Base-by-base conservation (phyloP, 2,329 filamentous ascomycete species). In the Pseudogymnoascus verrucosus region DNA sequence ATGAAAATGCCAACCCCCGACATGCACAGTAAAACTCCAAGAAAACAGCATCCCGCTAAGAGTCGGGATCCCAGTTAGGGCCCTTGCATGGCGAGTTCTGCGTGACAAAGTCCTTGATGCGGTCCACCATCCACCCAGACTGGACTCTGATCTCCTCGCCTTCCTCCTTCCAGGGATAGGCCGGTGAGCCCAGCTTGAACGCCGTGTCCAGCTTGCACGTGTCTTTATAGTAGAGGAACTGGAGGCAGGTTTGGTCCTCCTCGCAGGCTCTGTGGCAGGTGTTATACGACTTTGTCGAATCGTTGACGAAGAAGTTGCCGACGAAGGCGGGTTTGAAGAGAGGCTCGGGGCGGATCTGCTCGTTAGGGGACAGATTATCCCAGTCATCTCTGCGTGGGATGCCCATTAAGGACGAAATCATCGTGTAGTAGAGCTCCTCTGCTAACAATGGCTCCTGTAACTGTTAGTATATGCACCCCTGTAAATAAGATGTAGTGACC, bases 281-380 rank as follows among this genome's bases (percentile, higher is more conserved):
- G 51, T 79, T 77, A 11, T 72, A 71, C 0, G 69, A 71, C 51
- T 62, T 61, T n/a, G 44, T 51, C 44, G 44, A 51, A 14, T 51
- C 57, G 10, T 40, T 36, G 57, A 21, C 28, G 57, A 40, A 40
- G n/a, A 60, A 40, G 71, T 73, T 51, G 14, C 23, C 44, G 7
- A 28, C 14, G 71, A 81, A 79, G 2, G 80, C 81, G 4, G 74
- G 71, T 60, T 76, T 78, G 69, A 82, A 78, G 10, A 79, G 66
- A 0, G 74, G 69, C 12, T 71, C 77, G 54, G 72, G 77, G 64
- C 78, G 71, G 66, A 80, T 82, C 67, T 77, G 79, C 10, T 74
- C 73, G 59, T 81, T 79, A 26, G 82, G 77, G 3, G 81, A 79
- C 4, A 79, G 68, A 67, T 84, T 84, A 69, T 84, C 78, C 82